Base-by-base conservation (phyloP, 257 asterid species). In the Cynanchum wilfordii region DNA sequence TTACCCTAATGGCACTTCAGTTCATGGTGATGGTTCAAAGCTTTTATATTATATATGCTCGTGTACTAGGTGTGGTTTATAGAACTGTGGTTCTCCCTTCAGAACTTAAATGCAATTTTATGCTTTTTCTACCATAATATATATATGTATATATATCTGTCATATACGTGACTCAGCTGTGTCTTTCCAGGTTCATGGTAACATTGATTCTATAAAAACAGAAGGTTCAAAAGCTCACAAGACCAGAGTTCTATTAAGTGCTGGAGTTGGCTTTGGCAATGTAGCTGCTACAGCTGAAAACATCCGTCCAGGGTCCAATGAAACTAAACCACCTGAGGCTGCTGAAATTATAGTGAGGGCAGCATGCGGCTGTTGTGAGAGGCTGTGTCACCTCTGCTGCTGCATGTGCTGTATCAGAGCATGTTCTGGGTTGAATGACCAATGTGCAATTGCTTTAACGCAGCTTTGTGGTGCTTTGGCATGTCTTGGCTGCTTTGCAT, bases 211-310 rank as follows among this genome's bases (percentile, higher is more conserved):
- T 69, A 79, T 79, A 73, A 81, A 78, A 75, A 40, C 47, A 24
- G 89, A 86, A 73, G 95, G 86, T 38, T 52, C 84, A 2, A 85
- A 81, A 69, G 77, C 87, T 47, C 80, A 69, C 66, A 77, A 27
- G 74, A 77, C 74, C 8, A 45, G 72, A 25, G 50, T 66, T 33
- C 73, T 86, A 76, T 83, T 58, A 33, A 59, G 76, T 45, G 54
- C 81, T 19, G 91, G 93, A 51, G 60, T 86, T 0, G 98, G 98
- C 67, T 95, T 88, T 75, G 99, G 99, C 49, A 83, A 88, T 68
- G 5, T 87, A 69, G 77, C 56, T 7, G 97, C 99, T 1, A 92
- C 99, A 0, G 70, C 77, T 24, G 98, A 87, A 44, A 95, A 95
- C 76, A 73, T 78, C 17, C 81, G 88, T 68, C 90, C 94, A 3